Percentiles rank a stretch among this genome's conserved stretches.
phyloP scores from a whole-genome alignment of 2,329 filamentous ascomycete genomes.

The Claviceps citrina region DNA sequence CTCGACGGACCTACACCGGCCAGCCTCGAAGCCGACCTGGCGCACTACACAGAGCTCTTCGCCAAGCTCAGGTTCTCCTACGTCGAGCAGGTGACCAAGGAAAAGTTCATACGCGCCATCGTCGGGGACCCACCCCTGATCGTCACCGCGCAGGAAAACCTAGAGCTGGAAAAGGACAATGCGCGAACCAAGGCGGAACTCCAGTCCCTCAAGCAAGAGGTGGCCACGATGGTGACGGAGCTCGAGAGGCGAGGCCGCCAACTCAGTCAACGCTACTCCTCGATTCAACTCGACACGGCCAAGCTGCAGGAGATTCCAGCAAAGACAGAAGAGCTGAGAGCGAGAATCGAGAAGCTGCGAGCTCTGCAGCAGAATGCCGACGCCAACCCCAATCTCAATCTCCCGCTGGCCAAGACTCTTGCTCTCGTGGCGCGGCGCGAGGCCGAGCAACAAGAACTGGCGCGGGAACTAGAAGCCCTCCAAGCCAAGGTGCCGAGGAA shows the following conservation, averaged over 20 bases:
- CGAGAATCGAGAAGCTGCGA: slow-evolving; percentile 30
- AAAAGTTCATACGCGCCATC: slow-evolving; percentile 88
- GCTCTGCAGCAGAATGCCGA: slow-evolving; percentile 21
- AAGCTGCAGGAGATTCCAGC: slow-evolving; percentile 35
- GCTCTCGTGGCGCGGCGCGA: slow-evolving; percentile 36
- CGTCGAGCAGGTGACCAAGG: slow-evolving; percentile 95
- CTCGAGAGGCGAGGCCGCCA: slow-evolving; percentile 51
- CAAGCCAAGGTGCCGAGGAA: slow-evolving; percentile 49
- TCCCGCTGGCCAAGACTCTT: slow-evolving; percentile 43
- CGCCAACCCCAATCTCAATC: slow-evolving; percentile 30
- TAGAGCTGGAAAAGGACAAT: slow-evolving; percentile 54
- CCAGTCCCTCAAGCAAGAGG: slow-evolving; percentile 66
- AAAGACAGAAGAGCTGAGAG: slow-evolving; percentile 33
- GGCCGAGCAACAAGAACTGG: slow-evolving; percentile 37
- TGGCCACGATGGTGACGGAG: slow-evolving; percentile 55
- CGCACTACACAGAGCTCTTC: slow-evolving; percentile 89
- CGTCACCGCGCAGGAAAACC: slow-evolving; percentile 68
- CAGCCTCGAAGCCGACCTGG: slow-evolving; percentile 66
- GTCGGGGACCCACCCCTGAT: slow-evolving; percentile 81
- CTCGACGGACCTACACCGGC: slow-evolving; percentile 56
- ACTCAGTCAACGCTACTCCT: slow-evolving; percentile 39
- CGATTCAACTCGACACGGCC: slow-evolving; percentile 31
- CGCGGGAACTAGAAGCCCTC: slow-evolving; percentile 48
- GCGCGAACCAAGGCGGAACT: slow-evolving; percentile 58
- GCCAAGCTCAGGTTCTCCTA: slow-evolving; percentile 94